phyloP scores from a whole-genome alignment of 495 filamentous ascomycete genomes.

The Podospora anserina region DNA sequence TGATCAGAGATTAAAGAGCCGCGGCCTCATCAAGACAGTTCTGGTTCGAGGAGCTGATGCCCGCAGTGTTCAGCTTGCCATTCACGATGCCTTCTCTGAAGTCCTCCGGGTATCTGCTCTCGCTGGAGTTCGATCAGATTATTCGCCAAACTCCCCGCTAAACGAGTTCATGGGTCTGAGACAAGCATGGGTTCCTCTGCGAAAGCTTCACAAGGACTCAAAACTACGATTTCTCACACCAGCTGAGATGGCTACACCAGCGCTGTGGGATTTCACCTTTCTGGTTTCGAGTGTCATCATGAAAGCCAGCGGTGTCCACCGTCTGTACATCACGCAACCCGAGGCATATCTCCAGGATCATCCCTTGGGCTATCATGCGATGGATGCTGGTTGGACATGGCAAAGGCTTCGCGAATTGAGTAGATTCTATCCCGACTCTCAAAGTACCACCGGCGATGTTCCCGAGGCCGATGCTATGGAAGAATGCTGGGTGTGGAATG shows the following conservation, averaged over 20 bases:
- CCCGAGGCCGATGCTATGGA: conserved; percentile 60
- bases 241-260: conserved; percentile 63
- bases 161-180: conserved; percentile 49
- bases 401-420: conserved; percentile 57
- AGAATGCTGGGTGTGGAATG: conserved; percentile 50
- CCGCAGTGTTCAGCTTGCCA: conserved; percentile 56
- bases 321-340: conserved; percentile 63
- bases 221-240: conserved; percentile 61
- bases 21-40: conserved; percentile 62
- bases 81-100: conserved; percentile 56
- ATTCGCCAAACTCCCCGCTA: conserved; percentile 30
- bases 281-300: conserved; percentile 61
- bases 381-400: conserved; percentile 57
- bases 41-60: conserved; percentile 56
- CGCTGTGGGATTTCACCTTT: conserved; percentile 65
- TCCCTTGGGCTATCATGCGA: conserved; percentile 46
- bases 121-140: conserved; percentile 18
- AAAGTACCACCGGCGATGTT: conserved; percentile 40
- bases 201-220: conserved; percentile 67
- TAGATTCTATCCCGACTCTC: conserved; percentile 49
- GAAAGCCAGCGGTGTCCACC: conserved; percentile 54
- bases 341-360: conserved; percentile 61
- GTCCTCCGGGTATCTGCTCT: conserved; percentile 41
- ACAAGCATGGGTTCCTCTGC: conserved; percentile 62
- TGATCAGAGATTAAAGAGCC: conserved; percentile 60